phyloP scores from a whole-genome alignment of 108 stramenopile species.

The Schizochytrium sp. region DNA sequence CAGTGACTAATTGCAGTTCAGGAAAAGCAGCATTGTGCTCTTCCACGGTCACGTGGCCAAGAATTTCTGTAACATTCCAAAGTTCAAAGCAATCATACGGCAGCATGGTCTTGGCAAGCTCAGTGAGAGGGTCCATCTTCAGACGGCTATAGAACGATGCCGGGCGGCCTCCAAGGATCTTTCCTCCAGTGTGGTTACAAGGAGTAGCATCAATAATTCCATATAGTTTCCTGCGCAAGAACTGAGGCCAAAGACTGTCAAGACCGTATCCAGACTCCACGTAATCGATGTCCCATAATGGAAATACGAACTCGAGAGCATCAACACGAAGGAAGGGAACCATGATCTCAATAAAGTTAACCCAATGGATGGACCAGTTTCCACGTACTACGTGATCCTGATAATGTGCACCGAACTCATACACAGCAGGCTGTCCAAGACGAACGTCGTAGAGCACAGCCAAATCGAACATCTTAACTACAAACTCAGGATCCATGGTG shows the following conservation, averaged over 20 bases:
- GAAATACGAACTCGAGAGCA: background rate
- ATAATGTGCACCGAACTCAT: background rate
- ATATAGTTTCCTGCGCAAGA: background rate
- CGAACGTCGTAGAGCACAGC: background rate
- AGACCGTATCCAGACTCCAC: conserved; percentile 24
- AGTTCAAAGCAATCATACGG: conserved; percentile 35
- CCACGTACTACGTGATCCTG: background rate
- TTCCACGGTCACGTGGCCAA: conserved; percentile 8
- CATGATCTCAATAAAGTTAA: conserved; percentile 43
- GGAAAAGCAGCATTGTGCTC: conserved; percentile 21
- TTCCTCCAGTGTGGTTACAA: conserved; percentile 8
- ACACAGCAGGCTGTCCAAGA: conserved; percentile 39
- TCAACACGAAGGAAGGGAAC: conserved; percentile 15
- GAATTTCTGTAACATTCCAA: background rate
- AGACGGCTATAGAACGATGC: conserved; percentile 1
- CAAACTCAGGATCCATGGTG: conserved; percentile 13
- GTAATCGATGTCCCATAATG: background rate
- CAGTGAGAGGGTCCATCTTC: conserved; percentile 13
- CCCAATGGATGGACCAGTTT: conserved; percentile 28
- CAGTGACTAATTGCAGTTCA: background rate
- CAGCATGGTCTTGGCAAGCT: background rate
- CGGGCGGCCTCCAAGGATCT: background rate
- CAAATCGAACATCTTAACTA: conserved; percentile 45
- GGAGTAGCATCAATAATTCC: conserved; percentile 29
- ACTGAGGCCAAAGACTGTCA: conserved; percentile 30